Percentiles rank a stretch among this genome's conserved stretches.
Evolutionary conservation across 2,329 filamentous ascomycete genomes (phyloP).

Genomic region (Biscogniauxia marginata): DNA sequence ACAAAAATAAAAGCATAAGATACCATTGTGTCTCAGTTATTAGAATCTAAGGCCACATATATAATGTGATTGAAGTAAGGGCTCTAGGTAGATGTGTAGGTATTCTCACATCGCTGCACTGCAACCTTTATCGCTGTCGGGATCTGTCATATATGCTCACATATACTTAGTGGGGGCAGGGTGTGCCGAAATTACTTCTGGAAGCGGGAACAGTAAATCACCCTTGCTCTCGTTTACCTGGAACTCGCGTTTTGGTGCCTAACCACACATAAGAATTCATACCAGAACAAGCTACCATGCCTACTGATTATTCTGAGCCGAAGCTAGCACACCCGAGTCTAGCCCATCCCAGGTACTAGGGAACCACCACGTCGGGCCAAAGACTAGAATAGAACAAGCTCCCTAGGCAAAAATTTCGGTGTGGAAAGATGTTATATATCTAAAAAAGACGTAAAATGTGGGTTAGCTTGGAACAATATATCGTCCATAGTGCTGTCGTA

Average conservation of each 20-base stretch:
- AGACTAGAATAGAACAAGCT: conserved; percentile 16
- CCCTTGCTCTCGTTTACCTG: conserved; percentile 12
- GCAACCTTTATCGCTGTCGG: conserved; percentile 6
- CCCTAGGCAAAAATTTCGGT: conserved; percentile 12
- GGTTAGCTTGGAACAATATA: conserved; percentile 17
- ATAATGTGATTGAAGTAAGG: not conserved
- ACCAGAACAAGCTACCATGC: conserved; percentile 14
- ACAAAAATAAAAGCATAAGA: not conserved
- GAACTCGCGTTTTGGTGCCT: conserved; percentile 1
- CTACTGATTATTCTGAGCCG: conserved; percentile 13
- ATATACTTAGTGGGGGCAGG: not conserved
- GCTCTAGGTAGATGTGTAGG: not conserved
- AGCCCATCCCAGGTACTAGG: conserved; percentile 20
- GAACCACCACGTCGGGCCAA: conserved; percentile 23
- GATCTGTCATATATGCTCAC: conserved; percentile 7
- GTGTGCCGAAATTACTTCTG: conserved; percentile 16
- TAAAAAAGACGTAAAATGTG: conserved; percentile 7
- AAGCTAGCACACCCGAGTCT: conserved; percentile 20
- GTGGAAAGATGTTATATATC: conserved; percentile 10
- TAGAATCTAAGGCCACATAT: no score
- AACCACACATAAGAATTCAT: not conserved
- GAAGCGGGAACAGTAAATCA: conserved; percentile 13
- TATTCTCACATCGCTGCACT: conserved; percentile 3
- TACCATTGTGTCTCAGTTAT: not conserved
- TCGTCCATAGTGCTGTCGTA: conserved; percentile 8